phyloP scores from a whole-genome alignment of 2,329 filamentous ascomycete genomes.

The Botryotinia calthae region DNA sequence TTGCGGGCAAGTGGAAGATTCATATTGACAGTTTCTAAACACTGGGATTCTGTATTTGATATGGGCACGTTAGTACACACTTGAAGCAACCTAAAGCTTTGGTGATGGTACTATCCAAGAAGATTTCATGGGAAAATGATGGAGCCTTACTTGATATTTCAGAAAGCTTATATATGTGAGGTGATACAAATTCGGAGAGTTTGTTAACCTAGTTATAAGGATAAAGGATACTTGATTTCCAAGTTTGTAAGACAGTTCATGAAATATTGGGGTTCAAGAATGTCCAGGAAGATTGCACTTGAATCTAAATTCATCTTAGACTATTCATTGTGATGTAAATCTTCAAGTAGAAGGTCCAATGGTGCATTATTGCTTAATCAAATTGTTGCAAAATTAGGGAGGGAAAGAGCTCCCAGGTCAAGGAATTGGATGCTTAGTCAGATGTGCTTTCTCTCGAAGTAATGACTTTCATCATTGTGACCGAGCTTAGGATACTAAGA shows the following conservation, averaged over 20 bases:
- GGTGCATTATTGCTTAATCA: background rate
- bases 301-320: background rate
- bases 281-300: background rate
- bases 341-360: background rate
- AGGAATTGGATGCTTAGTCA: background rate
- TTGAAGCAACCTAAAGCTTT: background rate
- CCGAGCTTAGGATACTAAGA: background rate
- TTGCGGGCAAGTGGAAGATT: background rate
- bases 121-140: rapidly evolving
- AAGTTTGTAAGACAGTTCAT: background rate
- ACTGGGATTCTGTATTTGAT: background rate
- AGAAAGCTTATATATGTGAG: background rate
- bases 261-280: background rate
- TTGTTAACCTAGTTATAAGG: background rate
- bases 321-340: background rate
- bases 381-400: rapidly evolving
- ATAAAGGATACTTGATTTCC: background rate
- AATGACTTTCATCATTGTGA: background rate
- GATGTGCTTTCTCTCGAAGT: background rate
- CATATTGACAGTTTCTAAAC: background rate
- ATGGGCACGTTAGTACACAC: background rate
- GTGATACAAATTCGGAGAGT: background rate
- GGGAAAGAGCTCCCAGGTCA: background rate
- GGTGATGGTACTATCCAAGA: background rate
- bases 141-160: background rate